These are phyloP conservation scores for Xylaria castorea DNA, from an alignment of 495 filamentous ascomycete species.

Conservation along the genomic window DNA sequence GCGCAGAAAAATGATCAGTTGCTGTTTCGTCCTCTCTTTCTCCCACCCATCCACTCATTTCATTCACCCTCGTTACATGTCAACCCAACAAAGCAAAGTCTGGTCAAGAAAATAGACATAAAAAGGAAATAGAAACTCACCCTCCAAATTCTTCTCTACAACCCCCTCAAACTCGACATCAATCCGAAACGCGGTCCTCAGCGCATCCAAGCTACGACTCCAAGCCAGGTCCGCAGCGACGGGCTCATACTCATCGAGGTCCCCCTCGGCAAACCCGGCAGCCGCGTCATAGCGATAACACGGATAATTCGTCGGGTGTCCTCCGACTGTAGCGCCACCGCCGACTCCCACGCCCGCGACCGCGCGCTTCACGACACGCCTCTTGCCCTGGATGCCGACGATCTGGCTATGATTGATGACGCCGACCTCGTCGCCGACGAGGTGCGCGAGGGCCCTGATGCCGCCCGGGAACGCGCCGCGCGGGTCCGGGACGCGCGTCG, in stretches of 20 bases:
- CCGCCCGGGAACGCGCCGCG: slow-evolving; percentile 47
- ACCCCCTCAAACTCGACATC: slow-evolving; percentile 65
- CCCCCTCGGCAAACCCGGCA: slow-evolving; percentile 59
- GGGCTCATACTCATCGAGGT: slow-evolving; percentile 56
- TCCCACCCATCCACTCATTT: background rate
- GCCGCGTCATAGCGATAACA: slow-evolving; percentile 51
- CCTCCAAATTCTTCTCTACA: slow-evolving; percentile 66
- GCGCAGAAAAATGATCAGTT: background rate
- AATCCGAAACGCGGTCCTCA: slow-evolving; percentile 62
- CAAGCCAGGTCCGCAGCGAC: slow-evolving; percentile 57
- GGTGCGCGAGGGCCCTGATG: slow-evolving; percentile 54
- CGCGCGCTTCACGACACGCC: slow-evolving; percentile 56
- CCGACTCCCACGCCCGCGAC: slow-evolving; percentile 61
- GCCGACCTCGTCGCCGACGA: slow-evolving; percentile 48
- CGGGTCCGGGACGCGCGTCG: slow-evolving; percentile 52
- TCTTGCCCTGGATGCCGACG: slow-evolving; percentile 71
- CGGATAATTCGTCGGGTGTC: slow-evolving; percentile 41
- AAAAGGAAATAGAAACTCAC: slow-evolving; percentile 43
- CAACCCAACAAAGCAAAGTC: background rate
- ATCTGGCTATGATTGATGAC: slow-evolving; percentile 55
- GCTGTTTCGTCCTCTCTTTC: background rate
- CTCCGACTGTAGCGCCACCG: slow-evolving; percentile 52
- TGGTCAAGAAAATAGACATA: background rate
- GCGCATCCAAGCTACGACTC: slow-evolving; percentile 52
- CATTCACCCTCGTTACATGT: background rate